Percentiles rank a stretch among this genome's conserved stretches.
These are phyloP conservation scores for Protea cynaroides DNA, from an alignment of 164 flowering plant genomes.

Conservation along the genomic window DNA sequence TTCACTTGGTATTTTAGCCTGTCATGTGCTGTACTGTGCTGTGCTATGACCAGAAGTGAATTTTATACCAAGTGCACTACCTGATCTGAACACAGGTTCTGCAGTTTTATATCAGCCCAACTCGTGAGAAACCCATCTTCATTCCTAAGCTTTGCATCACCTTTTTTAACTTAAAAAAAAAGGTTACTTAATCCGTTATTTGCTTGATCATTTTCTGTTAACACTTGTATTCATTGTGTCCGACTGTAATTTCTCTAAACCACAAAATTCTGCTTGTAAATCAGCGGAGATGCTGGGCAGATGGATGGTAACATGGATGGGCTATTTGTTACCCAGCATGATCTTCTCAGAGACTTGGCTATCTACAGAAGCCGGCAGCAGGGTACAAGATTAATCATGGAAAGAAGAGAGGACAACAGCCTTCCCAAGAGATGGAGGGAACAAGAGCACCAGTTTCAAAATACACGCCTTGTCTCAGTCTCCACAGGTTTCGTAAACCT, in stretches of 20 bases:
- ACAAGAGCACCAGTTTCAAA: conserved; percentile 9
- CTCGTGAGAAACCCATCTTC: too few species aligned
- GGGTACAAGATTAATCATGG: conserved; percentile 7
- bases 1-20: too few species aligned
- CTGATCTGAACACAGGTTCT: too few species aligned
- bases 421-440: conserved; percentile 23
- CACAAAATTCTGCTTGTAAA: not conserved
- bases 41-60: too few species aligned
- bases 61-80: too few species aligned
- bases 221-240: too few species aligned
- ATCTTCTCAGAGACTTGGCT: conserved; percentile 42
- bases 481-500: conserved; percentile 25
- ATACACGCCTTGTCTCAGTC: conserved; percentile 34
- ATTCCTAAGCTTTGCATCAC: too few species aligned
- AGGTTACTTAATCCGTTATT: too few species aligned
- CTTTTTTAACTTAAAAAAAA: too few species aligned
- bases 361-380: conserved; percentile 17
- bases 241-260: not conserved
- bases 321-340: conserved; percentile 25
- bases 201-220: not conserved
- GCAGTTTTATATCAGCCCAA: too few species aligned
- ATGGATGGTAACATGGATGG: conserved; percentile 15
- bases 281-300: conserved; percentile 30
- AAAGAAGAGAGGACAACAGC: conserved; percentile 18
- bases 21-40: too few species aligned